Conservation (phyloP, 345 rosid genomes). For the Clarkia xantiana region DNA sequence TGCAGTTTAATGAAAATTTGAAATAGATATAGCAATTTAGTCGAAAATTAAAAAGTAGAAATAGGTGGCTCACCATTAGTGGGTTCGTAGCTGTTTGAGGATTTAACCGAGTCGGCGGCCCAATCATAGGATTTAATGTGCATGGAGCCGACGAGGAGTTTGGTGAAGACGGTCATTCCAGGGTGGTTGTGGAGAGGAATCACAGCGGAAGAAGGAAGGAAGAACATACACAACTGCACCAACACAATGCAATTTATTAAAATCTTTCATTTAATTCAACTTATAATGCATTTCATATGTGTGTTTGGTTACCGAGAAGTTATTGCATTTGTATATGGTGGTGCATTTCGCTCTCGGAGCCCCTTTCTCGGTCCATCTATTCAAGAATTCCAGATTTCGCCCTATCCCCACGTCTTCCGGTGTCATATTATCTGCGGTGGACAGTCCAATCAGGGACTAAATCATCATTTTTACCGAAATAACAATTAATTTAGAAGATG, state of each 20-base stretch:
- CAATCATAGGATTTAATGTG: constrained; percentile 61
- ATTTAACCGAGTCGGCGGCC: constrained; percentile 20
- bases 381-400: constrained; percentile 24
- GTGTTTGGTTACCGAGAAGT: constrained; percentile 58
- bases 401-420: constrained; percentile 58
- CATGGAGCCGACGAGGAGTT: constrained; percentile 47
- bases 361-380: constrained; percentile 11
- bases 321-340: constrained; percentile 31
- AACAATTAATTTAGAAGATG: not conserved
- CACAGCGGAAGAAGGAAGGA: constrained; percentile 44
- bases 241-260: not conserved
- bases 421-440: constrained; percentile 46
- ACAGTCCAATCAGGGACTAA: too few relatives aligned
- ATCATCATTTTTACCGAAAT: not conserved
- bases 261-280: too few relatives aligned
- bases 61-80: constrained; percentile 26
- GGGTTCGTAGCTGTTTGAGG: constrained; percentile 7
- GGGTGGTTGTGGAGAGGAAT: constrained; percentile 82
- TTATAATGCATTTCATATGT: too few relatives aligned
- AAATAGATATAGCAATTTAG: too few relatives aligned
- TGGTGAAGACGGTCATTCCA: constrained; percentile 62
- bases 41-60: too few relatives aligned
- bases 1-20: too few relatives aligned
- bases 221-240: constrained; percentile 48
- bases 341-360: constrained; percentile 36